Percentiles rank a stretch among this genome's conserved stretches.
Evolutionary conservation across 352 stramenopile species (phyloP).

Genomic region (Globisporangium camurandrum): DNA sequence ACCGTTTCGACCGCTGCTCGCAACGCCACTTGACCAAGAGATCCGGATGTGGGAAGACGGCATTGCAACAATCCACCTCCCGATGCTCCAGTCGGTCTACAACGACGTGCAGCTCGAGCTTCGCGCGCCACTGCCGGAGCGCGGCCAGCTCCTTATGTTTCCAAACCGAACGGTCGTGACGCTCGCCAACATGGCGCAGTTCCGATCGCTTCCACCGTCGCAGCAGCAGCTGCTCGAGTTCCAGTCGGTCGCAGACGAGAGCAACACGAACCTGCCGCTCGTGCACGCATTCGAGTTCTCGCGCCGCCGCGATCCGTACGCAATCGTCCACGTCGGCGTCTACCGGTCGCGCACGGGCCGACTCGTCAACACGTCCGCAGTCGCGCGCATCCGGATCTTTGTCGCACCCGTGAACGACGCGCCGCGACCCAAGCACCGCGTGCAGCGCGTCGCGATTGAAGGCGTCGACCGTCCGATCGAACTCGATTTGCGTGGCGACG

Average conservation of each 20-base stretch:
- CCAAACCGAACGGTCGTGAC: conserved; percentile 38
- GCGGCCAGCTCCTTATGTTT: conserved; percentile 42
- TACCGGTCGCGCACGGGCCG: conserved; percentile 18
- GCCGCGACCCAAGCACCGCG: conserved; percentile 15
- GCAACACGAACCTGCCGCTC: conserved; percentile 36
- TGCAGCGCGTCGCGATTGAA: conserved; percentile 19
- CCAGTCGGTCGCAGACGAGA: conserved; percentile 27
- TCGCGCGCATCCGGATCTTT: conserved; percentile 39
- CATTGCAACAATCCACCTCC: conserved; percentile 32
- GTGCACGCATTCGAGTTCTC: conserved; percentile 29
- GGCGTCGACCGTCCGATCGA: conserved; percentile 11
- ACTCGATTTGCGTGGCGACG: conserved; percentile 31
- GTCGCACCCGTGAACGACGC: conserved; percentile 43
- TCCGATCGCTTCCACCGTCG: conserved; percentile 32
- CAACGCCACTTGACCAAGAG: conserved; percentile 17
- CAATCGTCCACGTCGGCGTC: conserved; percentile 24
- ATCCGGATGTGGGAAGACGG: conserved; percentile 49
- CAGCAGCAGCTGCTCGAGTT: conserved; percentile 51
- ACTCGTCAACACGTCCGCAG: conserved; percentile 14
- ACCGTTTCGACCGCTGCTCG: conserved; percentile 35
- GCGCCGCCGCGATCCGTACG: conserved; percentile 27
- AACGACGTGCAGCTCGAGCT: conserved; percentile 52
- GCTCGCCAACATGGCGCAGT: conserved; percentile 25
- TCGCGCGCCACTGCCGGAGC: conserved; percentile 28
- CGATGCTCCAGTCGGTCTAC: conserved; percentile 52